Evolutionary conservation across 139 green algal species (phyloP).

Genomic region (Coelastrella sp.): DNA sequence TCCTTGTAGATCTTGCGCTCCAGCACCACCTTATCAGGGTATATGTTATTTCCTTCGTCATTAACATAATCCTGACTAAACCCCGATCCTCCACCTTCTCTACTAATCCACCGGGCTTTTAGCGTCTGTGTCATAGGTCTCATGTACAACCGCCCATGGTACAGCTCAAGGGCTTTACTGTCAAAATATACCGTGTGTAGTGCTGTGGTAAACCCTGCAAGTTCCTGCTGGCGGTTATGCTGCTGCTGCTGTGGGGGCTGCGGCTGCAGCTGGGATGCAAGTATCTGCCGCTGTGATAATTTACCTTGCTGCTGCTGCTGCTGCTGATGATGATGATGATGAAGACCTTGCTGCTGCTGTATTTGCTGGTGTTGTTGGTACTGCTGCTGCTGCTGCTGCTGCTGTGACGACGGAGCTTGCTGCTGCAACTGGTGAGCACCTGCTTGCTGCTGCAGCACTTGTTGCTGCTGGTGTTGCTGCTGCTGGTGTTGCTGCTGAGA

Average conservation of each 20-base stretch:
- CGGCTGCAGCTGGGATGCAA: conserved; percentile 36
- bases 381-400: too few relatives aligned
- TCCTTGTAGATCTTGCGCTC: conserved; percentile 92
- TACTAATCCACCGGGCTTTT: conserved; percentile 36
- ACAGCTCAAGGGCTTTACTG: conserved; percentile 90
- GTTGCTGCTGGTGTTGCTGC: not conserved
- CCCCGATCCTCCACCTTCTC: not conserved
- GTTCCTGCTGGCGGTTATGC: not conserved
- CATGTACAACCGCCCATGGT: conserved; percentile 92
- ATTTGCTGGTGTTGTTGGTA: not conserved
- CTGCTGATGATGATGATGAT: too few relatives aligned
- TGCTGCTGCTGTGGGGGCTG: conserved; percentile 14
- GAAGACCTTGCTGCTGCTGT: too few relatives aligned
- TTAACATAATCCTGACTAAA: not conserved
- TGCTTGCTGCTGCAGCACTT: not conserved
- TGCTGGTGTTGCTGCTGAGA: not conserved
- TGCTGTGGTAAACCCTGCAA: conserved; percentile 24
- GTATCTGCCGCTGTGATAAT: not conserved
- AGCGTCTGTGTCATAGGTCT: conserved; percentile 71
- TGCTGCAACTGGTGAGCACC: not conserved
- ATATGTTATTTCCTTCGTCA: conserved; percentile 69
- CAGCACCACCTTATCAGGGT: conserved; percentile 73
- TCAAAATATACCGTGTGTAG: conserved; percentile 90
- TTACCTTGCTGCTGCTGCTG: not conserved
- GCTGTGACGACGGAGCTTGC: too few relatives aligned